Evolutionary conservation across 208 protist species (phyloP), one percentile per base, ranked within the genome.

Genomic region (Tritrichomonas musculus): DNA sequence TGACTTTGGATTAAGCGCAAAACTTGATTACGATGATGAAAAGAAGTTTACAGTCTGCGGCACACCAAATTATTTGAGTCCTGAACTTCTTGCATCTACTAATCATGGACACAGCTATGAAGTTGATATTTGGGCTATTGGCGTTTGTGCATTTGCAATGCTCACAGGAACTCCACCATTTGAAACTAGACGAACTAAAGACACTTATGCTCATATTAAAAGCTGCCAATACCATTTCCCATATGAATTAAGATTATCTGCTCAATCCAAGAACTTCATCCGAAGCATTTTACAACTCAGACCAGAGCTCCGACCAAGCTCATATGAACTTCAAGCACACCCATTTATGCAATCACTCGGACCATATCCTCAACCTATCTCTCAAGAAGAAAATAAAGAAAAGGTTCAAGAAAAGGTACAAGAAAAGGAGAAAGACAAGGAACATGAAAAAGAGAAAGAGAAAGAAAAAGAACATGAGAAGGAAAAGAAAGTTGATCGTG

Each of bases 151-250:
- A 82, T 99, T 77, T 93, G 50, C 88, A 22, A 93, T 94, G 50
- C 25, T 94, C 25, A 96, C 98, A 33, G 98, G 98, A 50, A 96
- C 97, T 92, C 98, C 98, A 64, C 98, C 98, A 3, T 99, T 99
- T 94, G 98, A 99, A 96, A 99, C 98, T 64, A 94, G 94, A 25
- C 96, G 98, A 93, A 96, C 98, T 14, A 98, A 99, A 95, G 95
- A 96, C 11, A 99, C 98, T 36, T 99, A 99, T 96, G 95, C 96
- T 69, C 95, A 97, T 64, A 99, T 99, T 93, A 94, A 95, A 36
- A 94, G 97, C 75, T 97, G 97, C 93, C 94, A 95, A 57, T 99
- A 99, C 96, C 94, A 96, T 39, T 98, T 99, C 94, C 98, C 98
- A 0, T 27, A 93, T 4, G 82, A 94, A 69, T 93, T 97, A 14